These are phyloP conservation scores for Coemansia sp. DNA, from an alignment of 192 early-diverging fungal species.

Conservation along the genomic window DNA sequence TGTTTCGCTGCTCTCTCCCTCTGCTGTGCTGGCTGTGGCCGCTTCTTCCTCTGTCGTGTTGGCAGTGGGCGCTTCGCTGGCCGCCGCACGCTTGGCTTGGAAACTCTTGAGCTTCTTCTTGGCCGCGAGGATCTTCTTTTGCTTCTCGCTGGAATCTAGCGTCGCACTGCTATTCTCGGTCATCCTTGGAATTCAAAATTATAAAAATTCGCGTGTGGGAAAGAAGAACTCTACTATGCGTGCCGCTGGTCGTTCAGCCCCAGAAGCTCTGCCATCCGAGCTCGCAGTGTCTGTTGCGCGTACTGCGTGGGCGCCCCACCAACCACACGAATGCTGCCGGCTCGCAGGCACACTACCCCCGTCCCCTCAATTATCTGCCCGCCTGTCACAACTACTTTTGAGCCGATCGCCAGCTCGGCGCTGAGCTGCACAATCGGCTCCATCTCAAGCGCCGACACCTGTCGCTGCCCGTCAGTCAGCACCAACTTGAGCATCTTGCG, in stretches of 20 bases:
- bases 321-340: constrained; percentile 17
- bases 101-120: constrained; percentile 53
- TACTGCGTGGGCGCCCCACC: constrained; percentile 42
- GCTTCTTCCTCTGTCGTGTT: background rate
- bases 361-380: constrained; percentile 29
- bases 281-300: constrained; percentile 24
- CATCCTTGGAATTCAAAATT: background rate
- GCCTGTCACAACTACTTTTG: constrained; percentile 33
- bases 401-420: constrained; percentile 42
- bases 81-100: constrained; percentile 47
- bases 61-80: background rate
- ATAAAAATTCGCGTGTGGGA: background rate
- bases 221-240: background rate
- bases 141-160: constrained; percentile 43
- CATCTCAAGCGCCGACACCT: constrained; percentile 35
- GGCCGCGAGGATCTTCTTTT: constrained; percentile 47
- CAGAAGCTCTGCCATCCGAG: constrained; percentile 20
- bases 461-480: constrained; percentile 38
- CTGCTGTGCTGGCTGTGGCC: background rate
- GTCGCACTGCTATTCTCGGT: constrained; percentile 5
- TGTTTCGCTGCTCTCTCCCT: background rate
- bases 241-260: background rate
- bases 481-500: constrained; percentile 40
- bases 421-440: constrained; percentile 29
- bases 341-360: constrained; percentile 21